Percentiles rank a stretch among this genome's conserved stretches.
Evolutionary conservation across 1,139 yeast genomes (phyloP).

Genomic region (Petasospora fabianii): DNA sequence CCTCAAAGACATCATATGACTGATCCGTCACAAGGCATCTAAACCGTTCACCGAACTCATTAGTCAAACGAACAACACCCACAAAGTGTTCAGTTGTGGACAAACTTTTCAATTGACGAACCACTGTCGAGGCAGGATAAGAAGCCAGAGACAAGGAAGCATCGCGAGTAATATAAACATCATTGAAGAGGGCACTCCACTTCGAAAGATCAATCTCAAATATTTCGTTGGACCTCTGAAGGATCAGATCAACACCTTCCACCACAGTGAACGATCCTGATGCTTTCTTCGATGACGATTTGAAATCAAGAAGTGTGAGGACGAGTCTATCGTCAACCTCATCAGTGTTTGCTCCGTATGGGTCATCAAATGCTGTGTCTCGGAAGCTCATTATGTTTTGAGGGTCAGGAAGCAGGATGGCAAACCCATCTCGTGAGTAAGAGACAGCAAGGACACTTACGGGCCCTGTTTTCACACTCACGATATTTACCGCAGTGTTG

Average conservation of each 20-base stretch:
- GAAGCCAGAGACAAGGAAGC: conserved; percentile 1
- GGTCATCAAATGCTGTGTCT: conserved; percentile 8
- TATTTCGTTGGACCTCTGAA: conserved; percentile 10
- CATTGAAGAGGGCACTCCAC: conserved; percentile 4
- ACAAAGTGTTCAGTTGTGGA: conserved; percentile 6
- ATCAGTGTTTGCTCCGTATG: conserved; percentile 2
- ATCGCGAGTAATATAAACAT: not conserved
- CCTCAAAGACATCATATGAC: conserved; percentile 26
- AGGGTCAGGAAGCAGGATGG: conserved; percentile 16
- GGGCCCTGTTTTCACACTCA: conserved; percentile 8
- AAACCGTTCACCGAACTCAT: conserved; percentile 8
- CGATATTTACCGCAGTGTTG: conserved; percentile 21
- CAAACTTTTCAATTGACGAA: conserved; percentile 4
- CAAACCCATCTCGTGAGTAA: conserved; percentile 16
- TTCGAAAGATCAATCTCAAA: conserved; percentile 6
- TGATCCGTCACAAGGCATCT: conserved; percentile 17
- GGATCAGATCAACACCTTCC: not conserved
- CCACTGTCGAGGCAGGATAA: not conserved
- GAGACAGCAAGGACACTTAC: conserved; percentile 13
- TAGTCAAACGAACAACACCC: conserved; percentile 5
- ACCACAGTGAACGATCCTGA: conserved; percentile 1
- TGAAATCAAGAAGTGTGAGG: conserved; percentile 11
- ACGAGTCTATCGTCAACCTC: conserved; percentile 2
- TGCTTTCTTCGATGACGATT: conserved; percentile 3
- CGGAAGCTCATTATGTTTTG: conserved; percentile 19